Percentiles rank a stretch among this genome's conserved stretches.
Conservation (phyloP, 176 grass and related monocot species). For the Aegilops speltoides region DNA sequence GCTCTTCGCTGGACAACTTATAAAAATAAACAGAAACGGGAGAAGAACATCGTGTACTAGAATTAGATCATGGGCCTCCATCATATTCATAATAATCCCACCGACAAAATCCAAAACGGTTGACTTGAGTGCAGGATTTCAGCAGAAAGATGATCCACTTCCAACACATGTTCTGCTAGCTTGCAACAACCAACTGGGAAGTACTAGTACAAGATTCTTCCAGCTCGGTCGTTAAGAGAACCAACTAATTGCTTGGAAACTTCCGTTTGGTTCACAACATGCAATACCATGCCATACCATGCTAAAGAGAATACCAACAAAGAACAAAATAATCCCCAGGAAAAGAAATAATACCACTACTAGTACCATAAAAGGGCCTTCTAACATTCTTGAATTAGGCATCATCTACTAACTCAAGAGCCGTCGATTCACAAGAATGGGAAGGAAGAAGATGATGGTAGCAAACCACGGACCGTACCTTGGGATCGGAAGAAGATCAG, state of each 20-base stretch:
- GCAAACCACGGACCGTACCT: slow-evolving; percentile 21
- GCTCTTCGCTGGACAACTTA: background rate
- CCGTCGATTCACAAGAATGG: too few relatives aligned
- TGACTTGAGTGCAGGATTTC: background rate
- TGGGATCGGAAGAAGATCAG: background rate
- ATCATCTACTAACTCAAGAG: background rate
- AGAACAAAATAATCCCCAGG: too few relatives aligned
- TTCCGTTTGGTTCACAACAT: background rate
- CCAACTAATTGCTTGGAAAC: slow-evolving; percentile 15
- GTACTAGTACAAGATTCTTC: slow-evolving; percentile 7
- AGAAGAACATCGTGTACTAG: background rate
- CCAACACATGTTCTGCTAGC: background rate
- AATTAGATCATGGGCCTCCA: background rate
- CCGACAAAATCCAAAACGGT: background rate
- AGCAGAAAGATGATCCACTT: background rate
- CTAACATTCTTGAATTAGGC: background rate
- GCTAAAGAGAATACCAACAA: too few relatives aligned
- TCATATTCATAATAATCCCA: background rate
- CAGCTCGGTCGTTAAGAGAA: background rate
- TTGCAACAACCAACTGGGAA: background rate
- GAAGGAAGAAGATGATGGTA: background rate
- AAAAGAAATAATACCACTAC: too few relatives aligned
- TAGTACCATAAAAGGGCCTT: background rate
- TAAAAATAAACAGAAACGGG: background rate
- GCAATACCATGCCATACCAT: background rate